Evolutionary conservation across 2,329 filamentous ascomycete species (phyloP).

Genomic region (Diaporthe vexans): DNA sequence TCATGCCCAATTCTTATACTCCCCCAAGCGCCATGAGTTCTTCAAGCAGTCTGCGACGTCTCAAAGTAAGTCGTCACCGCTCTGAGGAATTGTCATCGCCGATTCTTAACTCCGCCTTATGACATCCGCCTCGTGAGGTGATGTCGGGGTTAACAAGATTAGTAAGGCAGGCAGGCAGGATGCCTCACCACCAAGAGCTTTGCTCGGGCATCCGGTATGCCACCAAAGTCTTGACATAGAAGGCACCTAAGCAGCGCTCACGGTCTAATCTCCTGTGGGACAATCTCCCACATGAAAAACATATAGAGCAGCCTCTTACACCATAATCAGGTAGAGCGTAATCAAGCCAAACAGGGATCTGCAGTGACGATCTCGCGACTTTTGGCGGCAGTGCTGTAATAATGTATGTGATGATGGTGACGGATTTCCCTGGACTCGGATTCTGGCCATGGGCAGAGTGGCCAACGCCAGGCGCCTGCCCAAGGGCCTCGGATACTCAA

Average conservation of each 20-base stretch:
- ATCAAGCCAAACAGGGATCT: no score
- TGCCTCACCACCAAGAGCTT: background rate
- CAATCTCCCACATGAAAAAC: no score
- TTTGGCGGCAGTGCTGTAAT: no score
- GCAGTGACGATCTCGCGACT: no score
- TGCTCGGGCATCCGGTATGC: no score
- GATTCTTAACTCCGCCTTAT: background rate
- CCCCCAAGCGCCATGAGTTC: background rate
- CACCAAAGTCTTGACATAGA: no score
- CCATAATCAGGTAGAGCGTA: no score
- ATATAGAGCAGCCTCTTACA: no score
- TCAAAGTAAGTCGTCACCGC: background rate
- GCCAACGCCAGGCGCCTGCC: background rate
- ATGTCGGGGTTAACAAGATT: background rate
- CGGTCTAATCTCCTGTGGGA: no score
- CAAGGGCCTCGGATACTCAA: background rate
- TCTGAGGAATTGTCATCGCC: background rate
- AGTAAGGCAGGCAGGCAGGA: background rate
- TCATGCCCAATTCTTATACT: slow-evolving; percentile 1
- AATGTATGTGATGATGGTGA: no score
- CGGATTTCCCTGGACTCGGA: background rate
- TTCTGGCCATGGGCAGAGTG: background rate
- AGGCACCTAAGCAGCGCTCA: no score
- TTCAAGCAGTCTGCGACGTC: background rate
- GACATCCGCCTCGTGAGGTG: background rate